Base-by-base conservation (phyloP, 169 alveolate species). In the Plasmodium yoelii region DNA sequence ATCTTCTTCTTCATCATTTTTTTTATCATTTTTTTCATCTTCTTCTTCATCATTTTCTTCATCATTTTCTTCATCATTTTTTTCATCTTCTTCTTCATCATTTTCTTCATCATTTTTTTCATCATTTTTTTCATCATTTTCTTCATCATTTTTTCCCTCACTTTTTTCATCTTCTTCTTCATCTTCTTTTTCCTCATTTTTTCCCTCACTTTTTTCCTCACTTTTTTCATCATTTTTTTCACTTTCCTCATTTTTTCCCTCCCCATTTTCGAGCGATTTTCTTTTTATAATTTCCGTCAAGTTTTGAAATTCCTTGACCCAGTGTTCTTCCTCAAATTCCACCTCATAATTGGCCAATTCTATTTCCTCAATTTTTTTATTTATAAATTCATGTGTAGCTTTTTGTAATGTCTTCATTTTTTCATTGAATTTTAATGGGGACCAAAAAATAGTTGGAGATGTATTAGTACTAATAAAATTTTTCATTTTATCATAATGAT, bases 361-460 rank as follows among this genome's bases (percentile, higher is more conserved):
- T 12, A 93, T 93, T 5, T 91, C 90, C 4, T 80, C 93, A 15
- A 93, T 80, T 84, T 93, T 93, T 73, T 93, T 88, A 18, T 42
- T 73, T 42, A 93, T 80, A 90, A 93, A 93, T 47, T 91, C 87
- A 49, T 75, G 51, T 3, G 95, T 93, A 53, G 72, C 22, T 18
- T 71, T 84, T 53, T 94, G 93, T 49, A 93, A 75, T 12, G 91
- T 57, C 56, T 86, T 88, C 24, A 90, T 89, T 26, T 87, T 91
- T 22, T 82, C 72, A 69, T 91, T 88, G 69, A 74, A 91, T 57
- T 88, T 88, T n/a, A 88, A 55, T n/a, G 96, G 96, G 15, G 86
- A 72, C 96, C 96, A 93, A 69, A 91, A 93, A 26, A 93, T 84
- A 19, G 95, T 93, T 12, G 96, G 96, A 51, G 87, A 92, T 3